These are phyloP conservation scores for Trichosphaerium sp. DNA, from an alignment of 78 protist genomes.

Conservation along the genomic window DNA sequence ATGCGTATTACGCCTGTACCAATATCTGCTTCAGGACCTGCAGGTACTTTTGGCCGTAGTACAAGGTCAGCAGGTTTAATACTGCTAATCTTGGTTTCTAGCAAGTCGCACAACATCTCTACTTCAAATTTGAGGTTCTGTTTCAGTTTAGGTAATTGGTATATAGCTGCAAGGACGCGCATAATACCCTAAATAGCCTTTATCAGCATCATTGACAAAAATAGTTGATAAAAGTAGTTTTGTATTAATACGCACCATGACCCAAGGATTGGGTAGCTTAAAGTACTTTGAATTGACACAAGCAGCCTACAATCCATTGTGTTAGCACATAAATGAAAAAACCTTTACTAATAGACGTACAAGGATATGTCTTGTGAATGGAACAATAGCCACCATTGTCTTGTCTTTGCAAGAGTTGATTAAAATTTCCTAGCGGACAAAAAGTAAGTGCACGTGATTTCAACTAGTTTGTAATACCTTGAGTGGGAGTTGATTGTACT, in stretches of 20 bases:
- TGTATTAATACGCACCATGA: too few relatives aligned
- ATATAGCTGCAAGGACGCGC: constrained; percentile 74
- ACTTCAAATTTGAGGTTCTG: constrained; percentile 88
- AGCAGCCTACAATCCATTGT: neutral
- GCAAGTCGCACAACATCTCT: constrained; percentile 73
- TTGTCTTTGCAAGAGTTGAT: constrained; percentile 66
- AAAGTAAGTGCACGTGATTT: neutral
- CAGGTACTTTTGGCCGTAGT: too few relatives aligned
- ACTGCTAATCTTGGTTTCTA: too few relatives aligned
- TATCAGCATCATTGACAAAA: too few relatives aligned
- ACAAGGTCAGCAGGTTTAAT: too few relatives aligned
- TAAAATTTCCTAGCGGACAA: constrained; percentile 73
- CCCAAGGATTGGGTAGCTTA: constrained; percentile 94
- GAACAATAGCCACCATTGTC: constrained; percentile 71
- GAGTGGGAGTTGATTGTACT: constrained; percentile 74
- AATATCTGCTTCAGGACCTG: constrained; percentile 12
- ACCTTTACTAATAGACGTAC: constrained; percentile 13
- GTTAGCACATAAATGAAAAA: neutral
- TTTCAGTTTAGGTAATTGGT: constrained; percentile 55
- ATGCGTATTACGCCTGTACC: neutral
- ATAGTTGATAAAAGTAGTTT: too few relatives aligned
- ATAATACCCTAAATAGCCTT: too few relatives aligned
- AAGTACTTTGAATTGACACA: constrained; percentile 53
- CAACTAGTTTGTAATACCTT: neutral
- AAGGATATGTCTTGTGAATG: constrained; percentile 86